phyloP scores from a whole-genome alignment of 2,329 filamentous ascomycete genomes.

The Leptoxyphium fumago region DNA sequence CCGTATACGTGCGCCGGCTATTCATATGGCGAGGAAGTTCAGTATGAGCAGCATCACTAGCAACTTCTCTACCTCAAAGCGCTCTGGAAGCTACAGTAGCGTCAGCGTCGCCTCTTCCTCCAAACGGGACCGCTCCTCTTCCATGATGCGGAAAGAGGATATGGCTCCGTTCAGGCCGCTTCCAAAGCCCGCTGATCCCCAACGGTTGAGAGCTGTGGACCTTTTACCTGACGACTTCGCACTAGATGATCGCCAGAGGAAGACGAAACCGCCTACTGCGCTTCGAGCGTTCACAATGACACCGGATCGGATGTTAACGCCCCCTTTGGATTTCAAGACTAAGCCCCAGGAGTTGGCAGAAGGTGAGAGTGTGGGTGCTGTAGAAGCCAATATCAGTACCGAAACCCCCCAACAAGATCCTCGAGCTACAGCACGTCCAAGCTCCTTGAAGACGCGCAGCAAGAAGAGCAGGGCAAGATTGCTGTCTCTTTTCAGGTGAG shows the following conservation, averaged over 20 bases:
- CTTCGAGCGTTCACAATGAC: background rate
- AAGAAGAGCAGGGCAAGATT: background rate
- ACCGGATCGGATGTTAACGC: background rate
- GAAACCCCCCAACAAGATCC: background rate
- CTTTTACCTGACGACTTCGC: background rate
- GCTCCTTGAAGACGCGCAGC: background rate
- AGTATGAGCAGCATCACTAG: constrained; percentile 68
- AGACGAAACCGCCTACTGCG: background rate
- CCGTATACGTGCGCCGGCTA: constrained; percentile 63
- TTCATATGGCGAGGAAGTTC: constrained; percentile 75
- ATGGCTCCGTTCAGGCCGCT: background rate
- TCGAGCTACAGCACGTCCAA: background rate
- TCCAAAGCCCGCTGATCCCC: background rate
- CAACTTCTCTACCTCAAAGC: constrained; percentile 60
- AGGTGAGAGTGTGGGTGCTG: background rate
- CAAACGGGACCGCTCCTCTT: constrained; percentile 16
- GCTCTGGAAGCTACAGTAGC: constrained; percentile 45
- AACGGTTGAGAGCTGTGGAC: background rate
- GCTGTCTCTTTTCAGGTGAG: background rate
- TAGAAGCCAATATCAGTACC: background rate
- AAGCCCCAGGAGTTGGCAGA: background rate
- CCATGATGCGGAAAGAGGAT: background rate
- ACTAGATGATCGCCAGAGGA: background rate
- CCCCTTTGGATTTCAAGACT: background rate
- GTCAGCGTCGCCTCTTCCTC: constrained; percentile 13